These are phyloP conservation scores for Conticribra guillardii DNA, from an alignment of 108 stramenopile genomes.

Conservation along the genomic window DNA sequence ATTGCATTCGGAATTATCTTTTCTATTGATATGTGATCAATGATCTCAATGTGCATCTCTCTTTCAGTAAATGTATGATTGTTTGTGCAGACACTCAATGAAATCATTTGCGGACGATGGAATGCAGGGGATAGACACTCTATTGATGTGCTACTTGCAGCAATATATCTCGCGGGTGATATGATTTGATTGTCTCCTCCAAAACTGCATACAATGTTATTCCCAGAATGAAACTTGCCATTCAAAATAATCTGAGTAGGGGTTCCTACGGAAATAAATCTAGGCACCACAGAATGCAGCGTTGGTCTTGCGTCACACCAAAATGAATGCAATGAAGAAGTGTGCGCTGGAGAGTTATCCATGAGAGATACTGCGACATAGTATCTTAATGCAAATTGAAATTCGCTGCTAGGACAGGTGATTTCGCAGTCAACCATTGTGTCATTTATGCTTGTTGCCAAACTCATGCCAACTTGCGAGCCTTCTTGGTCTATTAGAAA, in stretches of 20 bases:
- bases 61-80: too few relatives aligned
- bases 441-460: neutral
- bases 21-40: neutral
- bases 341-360: neutral
- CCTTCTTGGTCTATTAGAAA: slow-evolving; percentile 1
- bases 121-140: neutral
- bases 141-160: neutral
- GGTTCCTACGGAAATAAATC: slow-evolving; percentile 1
- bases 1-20: neutral
- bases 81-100: neutral
- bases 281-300: neutral
- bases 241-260: neutral
- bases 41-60: too few relatives aligned
- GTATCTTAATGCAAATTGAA: neutral
- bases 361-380: neutral
- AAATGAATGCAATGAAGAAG: slow-evolving; percentile 9
- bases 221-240: neutral
- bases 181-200: neutral
- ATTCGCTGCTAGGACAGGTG: neutral
- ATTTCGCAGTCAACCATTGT: slow-evolving; percentile 4
- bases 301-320: slow-evolving; percentile 5
- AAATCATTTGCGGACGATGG: neutral
- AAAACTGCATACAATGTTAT: neutral
- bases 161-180: neutral
- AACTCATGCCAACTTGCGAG: neutral